Percentiles rank a stretch among this genome's conserved stretches.
phyloP scores from a whole-genome alignment of 2,329 filamentous ascomycete species.

The Aspergillus neotritici region DNA sequence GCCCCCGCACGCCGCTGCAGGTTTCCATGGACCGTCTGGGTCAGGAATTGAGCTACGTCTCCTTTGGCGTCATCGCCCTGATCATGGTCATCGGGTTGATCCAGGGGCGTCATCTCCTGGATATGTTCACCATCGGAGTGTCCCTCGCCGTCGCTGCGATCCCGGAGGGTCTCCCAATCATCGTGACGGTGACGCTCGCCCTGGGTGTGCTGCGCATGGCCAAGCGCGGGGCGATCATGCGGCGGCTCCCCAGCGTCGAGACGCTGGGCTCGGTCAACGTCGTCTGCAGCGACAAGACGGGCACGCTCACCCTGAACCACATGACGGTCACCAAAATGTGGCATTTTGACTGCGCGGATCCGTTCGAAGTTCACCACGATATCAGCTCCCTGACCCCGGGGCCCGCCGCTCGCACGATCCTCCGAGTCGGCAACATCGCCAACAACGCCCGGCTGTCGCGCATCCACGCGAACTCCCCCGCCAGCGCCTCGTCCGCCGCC shows the following conservation, averaged over 20 bases:
- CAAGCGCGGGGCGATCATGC: conserved; percentile 87
- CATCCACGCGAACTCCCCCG: conserved; percentile 62
- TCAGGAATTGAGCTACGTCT: conserved; percentile 93
- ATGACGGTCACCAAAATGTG: conserved; percentile 98
- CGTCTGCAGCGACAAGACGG: conserved; percentile 98
- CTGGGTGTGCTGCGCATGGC: conserved; percentile 96
- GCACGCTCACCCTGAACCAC: conserved; percentile 92
- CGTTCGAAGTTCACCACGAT: conserved; percentile 54
- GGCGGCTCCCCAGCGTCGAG: conserved; percentile 92
- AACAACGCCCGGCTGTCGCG: conserved; percentile 84
- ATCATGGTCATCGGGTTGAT: conserved; percentile 88
- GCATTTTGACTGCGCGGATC: conserved; percentile 68
- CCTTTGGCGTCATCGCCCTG: conserved; percentile 86
- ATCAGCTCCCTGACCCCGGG: conserved; percentile 55
- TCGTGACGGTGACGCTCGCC: conserved; percentile 93
- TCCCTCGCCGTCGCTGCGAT: conserved; percentile 95
- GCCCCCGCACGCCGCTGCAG: conserved; percentile 86
- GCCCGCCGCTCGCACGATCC: conserved; percentile 68
- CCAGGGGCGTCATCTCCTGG: conserved; percentile 80
- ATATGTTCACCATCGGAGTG: conserved; percentile 97
- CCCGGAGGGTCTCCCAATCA: conserved; percentile 92
- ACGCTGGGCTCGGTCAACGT: conserved; percentile 98
- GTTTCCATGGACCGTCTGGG: conserved; percentile 96
- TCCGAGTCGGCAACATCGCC: conserved; percentile 91
- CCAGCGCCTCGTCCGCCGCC: conserved; percentile 66